Conservation (phyloP, 768 basidiomycete species). For the Coprinopsis marcescibilis region DNA sequence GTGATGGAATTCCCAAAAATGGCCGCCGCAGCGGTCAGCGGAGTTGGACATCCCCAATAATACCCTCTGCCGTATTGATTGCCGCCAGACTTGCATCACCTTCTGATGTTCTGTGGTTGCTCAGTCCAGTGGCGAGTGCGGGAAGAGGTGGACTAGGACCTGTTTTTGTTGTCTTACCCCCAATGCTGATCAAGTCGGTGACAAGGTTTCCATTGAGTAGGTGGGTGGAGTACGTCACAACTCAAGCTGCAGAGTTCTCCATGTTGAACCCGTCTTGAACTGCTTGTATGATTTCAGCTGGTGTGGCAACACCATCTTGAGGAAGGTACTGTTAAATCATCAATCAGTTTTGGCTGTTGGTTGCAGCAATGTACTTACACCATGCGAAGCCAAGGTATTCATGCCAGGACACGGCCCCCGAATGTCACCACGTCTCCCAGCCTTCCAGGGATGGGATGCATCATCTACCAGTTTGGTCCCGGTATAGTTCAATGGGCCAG, state of each 20-base stretch:
- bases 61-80: constrained; percentile 15
- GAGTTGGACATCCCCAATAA: no score
- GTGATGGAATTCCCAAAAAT: no score
- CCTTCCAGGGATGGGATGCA: constrained; percentile 13
- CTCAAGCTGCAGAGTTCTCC: constrained; percentile 11
- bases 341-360: not conserved
- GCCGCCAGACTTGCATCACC: constrained; percentile 16
- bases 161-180: constrained; percentile 12
- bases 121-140: constrained; percentile 13
- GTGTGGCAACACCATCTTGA: constrained; percentile 12
- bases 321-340: constrained; percentile 9
- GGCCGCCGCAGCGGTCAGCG: no score
- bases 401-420: constrained; percentile 18
- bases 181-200: constrained; percentile 15
- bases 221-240: constrained; percentile 15
- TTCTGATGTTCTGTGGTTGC: constrained; percentile 16
- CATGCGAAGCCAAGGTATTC: constrained; percentile 16
- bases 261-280: constrained; percentile 16
- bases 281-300: constrained; percentile 12
- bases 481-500: no score
- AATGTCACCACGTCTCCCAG: constrained; percentile 9
- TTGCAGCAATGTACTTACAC: constrained; percentile 8
- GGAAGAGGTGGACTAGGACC: constrained; percentile 13
- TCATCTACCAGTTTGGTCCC: constrained; percentile 18
- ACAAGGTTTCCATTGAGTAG: constrained; percentile 14